phyloP scores from a whole-genome alignment of 1,139 yeast species.

The Candida sp. region DNA sequence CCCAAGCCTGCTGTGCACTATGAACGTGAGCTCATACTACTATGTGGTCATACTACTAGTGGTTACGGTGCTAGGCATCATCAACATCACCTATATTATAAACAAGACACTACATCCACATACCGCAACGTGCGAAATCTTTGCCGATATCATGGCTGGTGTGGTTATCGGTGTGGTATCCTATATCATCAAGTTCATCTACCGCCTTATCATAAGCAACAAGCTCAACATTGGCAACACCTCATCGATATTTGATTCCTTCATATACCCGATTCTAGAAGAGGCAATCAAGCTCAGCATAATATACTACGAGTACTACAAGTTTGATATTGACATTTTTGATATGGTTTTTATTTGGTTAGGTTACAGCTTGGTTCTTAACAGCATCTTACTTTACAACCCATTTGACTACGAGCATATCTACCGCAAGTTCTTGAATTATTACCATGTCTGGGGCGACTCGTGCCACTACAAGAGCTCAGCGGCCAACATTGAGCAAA shows the following conservation, averaged over 20 bases:
- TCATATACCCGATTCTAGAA: conserved; percentile 13
- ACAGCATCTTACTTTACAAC: conserved; percentile 10
- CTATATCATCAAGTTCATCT: conserved; percentile 3
- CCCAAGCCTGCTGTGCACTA: neutral
- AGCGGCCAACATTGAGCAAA: conserved; percentile 9
- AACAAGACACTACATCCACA: neutral
- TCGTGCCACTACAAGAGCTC: conserved; percentile 10
- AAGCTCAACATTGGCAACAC: neutral
- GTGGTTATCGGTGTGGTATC: conserved; percentile 3
- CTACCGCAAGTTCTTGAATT: conserved; percentile 12
- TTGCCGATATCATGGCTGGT: conserved; percentile 10
- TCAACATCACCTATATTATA: neutral
- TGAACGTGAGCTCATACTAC: conserved; percentile 1
- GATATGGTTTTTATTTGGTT: conserved; percentile 10
- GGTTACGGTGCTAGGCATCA: neutral
- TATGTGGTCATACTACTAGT: conserved; percentile 2
- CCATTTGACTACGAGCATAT: conserved; percentile 9
- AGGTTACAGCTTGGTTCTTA: conserved; percentile 9
- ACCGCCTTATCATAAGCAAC: neutral
- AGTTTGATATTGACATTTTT: conserved; percentile 5
- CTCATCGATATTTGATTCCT: conserved; percentile 8
- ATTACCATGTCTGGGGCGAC: conserved; percentile 14
- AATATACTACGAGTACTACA: conserved; percentile 6
- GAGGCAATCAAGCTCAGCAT: conserved; percentile 10
- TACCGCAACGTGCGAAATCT: neutral